Evolutionary conservation across 1,139 yeast species (phyloP).

Genomic region (Ogataea hybrid): DNA sequence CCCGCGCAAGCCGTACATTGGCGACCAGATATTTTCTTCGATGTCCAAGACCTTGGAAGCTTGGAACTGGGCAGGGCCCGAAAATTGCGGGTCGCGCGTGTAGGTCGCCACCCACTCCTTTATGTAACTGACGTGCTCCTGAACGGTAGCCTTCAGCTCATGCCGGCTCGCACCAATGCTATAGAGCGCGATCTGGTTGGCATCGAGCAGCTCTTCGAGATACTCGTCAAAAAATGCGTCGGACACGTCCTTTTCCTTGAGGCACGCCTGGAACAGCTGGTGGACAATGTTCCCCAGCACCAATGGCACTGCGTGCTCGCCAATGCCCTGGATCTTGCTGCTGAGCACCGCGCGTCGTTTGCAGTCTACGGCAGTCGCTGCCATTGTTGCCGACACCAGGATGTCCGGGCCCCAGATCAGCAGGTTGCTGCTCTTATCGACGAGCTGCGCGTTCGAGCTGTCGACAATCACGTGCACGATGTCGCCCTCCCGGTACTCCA

Average conservation of each 20-base stretch:
- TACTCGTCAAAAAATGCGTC: constrained; percentile 43
- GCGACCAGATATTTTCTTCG: constrained; percentile 92
- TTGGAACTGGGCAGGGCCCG: constrained; percentile 39
- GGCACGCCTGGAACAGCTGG: constrained; percentile 68
- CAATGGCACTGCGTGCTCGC: constrained; percentile 56
- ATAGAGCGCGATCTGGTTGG: constrained; percentile 50
- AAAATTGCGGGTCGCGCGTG: constrained; percentile 4
- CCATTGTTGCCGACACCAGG: constrained; percentile 75
- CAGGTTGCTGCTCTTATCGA: constrained; percentile 59
- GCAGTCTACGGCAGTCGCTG: constrained; percentile 76
- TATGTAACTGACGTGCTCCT: constrained; percentile 55
- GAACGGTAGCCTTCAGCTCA: constrained; percentile 45
- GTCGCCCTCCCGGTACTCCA: constrained; percentile 46
- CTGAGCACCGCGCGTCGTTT: constrained; percentile 66
- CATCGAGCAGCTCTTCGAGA: constrained; percentile 45
- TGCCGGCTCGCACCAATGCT: constrained; percentile 53
- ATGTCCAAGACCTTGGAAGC: constrained; percentile 71
- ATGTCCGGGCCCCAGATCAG: constrained; percentile 83
- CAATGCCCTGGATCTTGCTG: constrained; percentile 53
- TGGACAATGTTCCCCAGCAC: constrained; percentile 81
- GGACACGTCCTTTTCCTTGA: constrained; percentile 44
- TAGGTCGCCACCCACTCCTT: constrained; percentile 54
- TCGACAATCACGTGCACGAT: constrained; percentile 54
- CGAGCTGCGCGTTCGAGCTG: constrained; percentile 38
- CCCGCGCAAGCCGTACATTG: constrained; percentile 88